Conservation (phyloP, 1,139 yeast species). For the Hyphopichia buzzinii region DNA sequence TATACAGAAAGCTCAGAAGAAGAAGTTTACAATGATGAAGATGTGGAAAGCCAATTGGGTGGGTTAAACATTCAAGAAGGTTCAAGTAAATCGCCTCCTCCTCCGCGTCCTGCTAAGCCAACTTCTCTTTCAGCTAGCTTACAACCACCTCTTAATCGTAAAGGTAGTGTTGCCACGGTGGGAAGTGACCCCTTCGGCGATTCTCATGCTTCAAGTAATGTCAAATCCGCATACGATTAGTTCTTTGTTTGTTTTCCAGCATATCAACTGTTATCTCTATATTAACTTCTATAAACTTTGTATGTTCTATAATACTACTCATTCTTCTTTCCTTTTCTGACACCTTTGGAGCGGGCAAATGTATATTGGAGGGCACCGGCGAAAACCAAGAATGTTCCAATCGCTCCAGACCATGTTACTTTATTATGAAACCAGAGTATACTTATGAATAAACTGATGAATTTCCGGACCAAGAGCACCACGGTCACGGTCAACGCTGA, state of each 20-base stretch:
- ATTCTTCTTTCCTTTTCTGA: not conserved
- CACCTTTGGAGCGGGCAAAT: not conserved
- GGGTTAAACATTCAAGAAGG: constrained; percentile 8
- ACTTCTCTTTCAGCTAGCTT: constrained; percentile 11
- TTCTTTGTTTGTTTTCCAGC: no score
- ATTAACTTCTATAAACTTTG: not conserved
- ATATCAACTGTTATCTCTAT: constrained; percentile 13
- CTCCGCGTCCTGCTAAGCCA: constrained; percentile 34
- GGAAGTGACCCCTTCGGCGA: constrained; percentile 74
- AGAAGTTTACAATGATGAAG: constrained; percentile 27
- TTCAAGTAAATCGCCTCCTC: constrained; percentile 26
- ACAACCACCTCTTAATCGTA: constrained; percentile 12
- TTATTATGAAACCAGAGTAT: constrained; percentile 45
- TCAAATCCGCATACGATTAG: constrained; percentile 17
- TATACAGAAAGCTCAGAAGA: constrained; percentile 44
- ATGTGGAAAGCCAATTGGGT: constrained; percentile 17
- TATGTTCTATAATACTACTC: not conserved
- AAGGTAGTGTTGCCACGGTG: constrained; percentile 26
- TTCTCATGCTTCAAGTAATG: constrained; percentile 40
- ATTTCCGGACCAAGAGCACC: constrained; percentile 58
- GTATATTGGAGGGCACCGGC: constrained; percentile 52
- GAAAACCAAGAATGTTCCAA: constrained; percentile 53
- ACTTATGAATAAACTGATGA: constrained; percentile 57
- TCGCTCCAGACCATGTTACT: constrained; percentile 32
- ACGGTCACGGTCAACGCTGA: constrained; percentile 63